Evolutionary conservation across 2,329 filamentous ascomycete genomes (phyloP), one percentile per base, ranked within the genome.

Genomic region (Cladosporium sphaerospermum): DNA sequence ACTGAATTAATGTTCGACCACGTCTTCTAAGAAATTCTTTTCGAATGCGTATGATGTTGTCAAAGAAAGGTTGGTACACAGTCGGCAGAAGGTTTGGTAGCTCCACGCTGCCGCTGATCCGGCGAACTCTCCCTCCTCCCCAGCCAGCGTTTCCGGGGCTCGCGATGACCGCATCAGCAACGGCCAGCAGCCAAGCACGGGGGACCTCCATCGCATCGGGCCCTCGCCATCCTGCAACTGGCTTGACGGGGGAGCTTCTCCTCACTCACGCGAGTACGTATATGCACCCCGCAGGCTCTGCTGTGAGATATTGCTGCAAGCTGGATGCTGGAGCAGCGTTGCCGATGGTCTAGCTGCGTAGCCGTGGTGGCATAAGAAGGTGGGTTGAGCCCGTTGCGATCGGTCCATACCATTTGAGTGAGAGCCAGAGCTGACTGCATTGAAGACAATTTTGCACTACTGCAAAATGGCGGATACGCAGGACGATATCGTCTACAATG

Each of bases 401-500:
- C 34, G 9, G 10, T 39, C 14, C 8, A 39, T 13, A 14, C 13
- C 3, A 18, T n/a, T n/a, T 36, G 36, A 14, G n/a, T 14, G 9
- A 16, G n/a, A 39, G 36, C 16, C 36, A 37, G 48, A 44, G 48
- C 48, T 51, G 48, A 51, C 40, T 28, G 48, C 48, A 51, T 51
- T 51, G 39, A 23, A 31, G 23, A 44, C 23, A 23, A 32, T 1
- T 11, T 14, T 33, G 28, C 37, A 32, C 37, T n/a, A 14, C 34
- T 19, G 16, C 23, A 41, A 45, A 5, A 53, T 53, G 50, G 37
- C 42, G 23, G 50, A 53, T 18, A 34, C 32, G 32, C 32, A 53
- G 4, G 18, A 16, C 34, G 43, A 45, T 4, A 41, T 42, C 34
- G 42, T 46, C 42, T 61, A 58, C 54, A 63, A 63, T 54, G 56